Evolutionary conservation across 108 stramenopile genomes (phyloP).

Genomic region (Chaetoceros muelleri): DNA sequence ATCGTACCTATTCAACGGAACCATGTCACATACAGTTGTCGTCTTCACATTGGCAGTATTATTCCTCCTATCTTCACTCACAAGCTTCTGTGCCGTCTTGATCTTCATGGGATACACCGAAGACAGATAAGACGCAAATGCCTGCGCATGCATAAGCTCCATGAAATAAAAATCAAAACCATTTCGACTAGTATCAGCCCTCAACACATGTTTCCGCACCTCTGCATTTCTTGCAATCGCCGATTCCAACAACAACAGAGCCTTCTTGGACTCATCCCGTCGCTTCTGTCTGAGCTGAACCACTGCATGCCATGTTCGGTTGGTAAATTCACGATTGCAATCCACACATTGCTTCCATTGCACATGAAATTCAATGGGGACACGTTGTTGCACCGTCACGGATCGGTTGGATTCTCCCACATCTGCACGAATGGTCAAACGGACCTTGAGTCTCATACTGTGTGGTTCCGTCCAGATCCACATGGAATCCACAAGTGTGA

Average conservation of each 20-base stretch:
- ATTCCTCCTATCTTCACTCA: slow-evolving; percentile 82
- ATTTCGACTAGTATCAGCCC: slow-evolving; percentile 70
- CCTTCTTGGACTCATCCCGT: slow-evolving; percentile 32
- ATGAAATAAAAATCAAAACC: slow-evolving; percentile 99
- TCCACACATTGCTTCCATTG: slow-evolving; percentile 89
- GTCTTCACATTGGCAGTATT: slow-evolving; percentile 91
- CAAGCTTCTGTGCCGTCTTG: slow-evolving; percentile 84
- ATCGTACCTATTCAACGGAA: slow-evolving; percentile 95
- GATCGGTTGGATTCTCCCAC: slow-evolving; percentile 26
- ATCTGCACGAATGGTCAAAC: slow-evolving; percentile 88
- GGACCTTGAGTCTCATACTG: slow-evolving; percentile 81
- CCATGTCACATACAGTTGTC: slow-evolving; percentile 90
- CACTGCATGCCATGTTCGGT: slow-evolving; percentile 71
- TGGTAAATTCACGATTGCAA: slow-evolving; percentile 83
- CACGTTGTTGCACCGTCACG: slow-evolving; percentile 87
- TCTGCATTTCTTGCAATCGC: slow-evolving; percentile 53
- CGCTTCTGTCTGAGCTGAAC: slow-evolving; percentile 81
- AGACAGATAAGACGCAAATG: slow-evolving; percentile 80
- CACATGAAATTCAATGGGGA: slow-evolving; percentile 80
- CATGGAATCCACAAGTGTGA: slow-evolving; percentile 72
- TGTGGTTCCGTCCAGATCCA: slow-evolving; percentile 99
- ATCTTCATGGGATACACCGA: slow-evolving; percentile 74
- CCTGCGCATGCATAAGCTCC: slow-evolving; percentile 59
- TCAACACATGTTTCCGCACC: slow-evolving; percentile 72
- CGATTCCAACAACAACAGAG: slow-evolving; percentile 66